Percentiles rank a stretch among this genome's conserved stretches.
Conservation (phyloP, 1,284 basidiomycete genomes). For the Cronartium quercuum region DNA sequence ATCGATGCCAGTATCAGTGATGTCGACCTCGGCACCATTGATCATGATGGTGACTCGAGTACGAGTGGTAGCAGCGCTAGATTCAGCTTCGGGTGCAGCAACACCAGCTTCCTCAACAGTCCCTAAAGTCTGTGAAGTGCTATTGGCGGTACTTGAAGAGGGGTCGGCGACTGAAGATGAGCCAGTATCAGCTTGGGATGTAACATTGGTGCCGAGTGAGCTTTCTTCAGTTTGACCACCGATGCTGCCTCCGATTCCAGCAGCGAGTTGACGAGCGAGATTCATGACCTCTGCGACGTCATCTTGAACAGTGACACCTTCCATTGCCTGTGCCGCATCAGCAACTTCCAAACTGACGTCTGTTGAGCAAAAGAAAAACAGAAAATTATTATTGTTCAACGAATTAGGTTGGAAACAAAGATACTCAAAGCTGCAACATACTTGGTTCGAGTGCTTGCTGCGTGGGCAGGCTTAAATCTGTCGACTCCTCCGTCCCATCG, state of each 20-base stretch:
- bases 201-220: not conserved
- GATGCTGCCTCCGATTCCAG: slow-evolving; percentile 45
- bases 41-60: slow-evolving; percentile 74
- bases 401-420: no score
- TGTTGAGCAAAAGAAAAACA: not conserved
- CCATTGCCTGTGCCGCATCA: slow-evolving; percentile 40
- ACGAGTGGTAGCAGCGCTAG: slow-evolving; percentile 47
- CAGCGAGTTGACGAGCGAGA: slow-evolving; percentile 45
- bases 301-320: slow-evolving; percentile 37
- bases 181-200: slow-evolving; percentile 47
- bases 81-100: slow-evolving; percentile 15
- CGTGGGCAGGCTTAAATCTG: not conserved
- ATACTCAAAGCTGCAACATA: not conserved
- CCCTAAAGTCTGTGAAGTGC: slow-evolving; percentile 7
- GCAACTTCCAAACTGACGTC: not conserved
- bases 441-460: not conserved
- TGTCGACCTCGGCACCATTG: slow-evolving; percentile 89
- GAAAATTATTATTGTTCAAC: no score
- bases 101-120: slow-evolving; percentile 29
- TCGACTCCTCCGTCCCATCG: slow-evolving; percentile 8
- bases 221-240: slow-evolving; percentile 42
- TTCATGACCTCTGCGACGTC: slow-evolving; percentile 44
- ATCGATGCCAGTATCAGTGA: slow-evolving; percentile 97
- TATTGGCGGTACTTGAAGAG: slow-evolving; percentile 40
- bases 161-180: slow-evolving; percentile 42